Conservation (phyloP, 345 rosid genomes). For the Anacardium occidentale region DNA sequence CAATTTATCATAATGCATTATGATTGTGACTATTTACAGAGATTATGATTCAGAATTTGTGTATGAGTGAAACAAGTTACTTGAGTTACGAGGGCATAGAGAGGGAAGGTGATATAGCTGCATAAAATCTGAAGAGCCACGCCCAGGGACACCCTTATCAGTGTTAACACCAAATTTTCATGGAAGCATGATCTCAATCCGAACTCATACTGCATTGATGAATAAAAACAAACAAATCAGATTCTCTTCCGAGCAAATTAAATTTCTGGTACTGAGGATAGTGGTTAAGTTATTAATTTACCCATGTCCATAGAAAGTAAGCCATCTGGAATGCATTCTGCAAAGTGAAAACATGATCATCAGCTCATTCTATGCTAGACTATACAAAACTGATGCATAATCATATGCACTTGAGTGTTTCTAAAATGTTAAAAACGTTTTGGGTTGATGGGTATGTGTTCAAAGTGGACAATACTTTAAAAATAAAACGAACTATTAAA, state of each 20-base stretch:
- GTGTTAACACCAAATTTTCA: conserved; percentile 18
- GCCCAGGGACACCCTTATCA: conserved; percentile 29
- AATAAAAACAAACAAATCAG: no score
- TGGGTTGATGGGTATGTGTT: no score
- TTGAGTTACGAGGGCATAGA: conserved; percentile 41
- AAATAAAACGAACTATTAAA: no score
- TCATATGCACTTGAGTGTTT: no score
- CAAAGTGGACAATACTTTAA: no score
- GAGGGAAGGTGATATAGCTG: conserved; percentile 48
- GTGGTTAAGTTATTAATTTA: conserved; percentile 13
- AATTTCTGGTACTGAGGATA: no score
- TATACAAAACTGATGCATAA: no score
- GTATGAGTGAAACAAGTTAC: conserved; percentile 15
- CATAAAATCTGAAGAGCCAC: conserved; percentile 37
- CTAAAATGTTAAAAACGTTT: no score
- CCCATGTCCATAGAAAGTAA: conserved; percentile 53
- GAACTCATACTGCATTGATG: conserved; percentile 38
- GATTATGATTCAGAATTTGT: no score
- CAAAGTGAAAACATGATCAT: not conserved
- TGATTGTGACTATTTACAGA: no score
- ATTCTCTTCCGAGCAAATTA: no score
- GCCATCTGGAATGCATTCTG: conserved; percentile 59
- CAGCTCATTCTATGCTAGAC: not conserved
- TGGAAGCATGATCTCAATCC: conserved; percentile 38
- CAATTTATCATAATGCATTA: not conserved